Base-by-base conservation (phyloP, 2,329 filamentous ascomycete genomes). In the Scleromitrula shiraiana region DNA sequence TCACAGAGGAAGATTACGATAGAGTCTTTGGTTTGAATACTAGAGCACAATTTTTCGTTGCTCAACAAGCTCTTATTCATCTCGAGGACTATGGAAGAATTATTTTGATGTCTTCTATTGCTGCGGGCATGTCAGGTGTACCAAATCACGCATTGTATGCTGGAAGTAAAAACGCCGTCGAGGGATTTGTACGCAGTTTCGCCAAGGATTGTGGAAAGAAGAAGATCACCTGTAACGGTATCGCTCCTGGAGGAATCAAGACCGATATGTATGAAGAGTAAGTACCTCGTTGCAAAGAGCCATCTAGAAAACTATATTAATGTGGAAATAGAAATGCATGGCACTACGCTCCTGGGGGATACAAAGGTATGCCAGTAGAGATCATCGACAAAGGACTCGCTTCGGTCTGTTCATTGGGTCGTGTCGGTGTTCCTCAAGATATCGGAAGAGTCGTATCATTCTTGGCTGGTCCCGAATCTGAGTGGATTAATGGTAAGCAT, bases 141-240 rank as follows among this genome's bases (percentile, higher is more conserved):
- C 78, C 80, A 50, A 78, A 81, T 59, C 84, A 88, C 64, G 73
- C 80, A 7, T 73, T 89, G 41, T 88, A 88, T 71, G 83, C 83
- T n/a, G 83, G 79, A 5, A 80, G 74, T 65, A 89, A 88, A 71
- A 84, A 82, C 53, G 78, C 84, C 27, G 80, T 88, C 50, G 84
- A 88, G 66, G 82, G 81, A 12, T 85, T 88, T 66, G 81, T 83
- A 57, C 82, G 85, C 64, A 79, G 75, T 56, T 84, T 88, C 66
- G 81, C 84, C 3, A 40, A 52, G 12, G 56, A 82, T 66, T 73
- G 71, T 44, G 81, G 80, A 0, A 63, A 66, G 39, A 73, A 85
- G 59, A 70, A 77, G 50, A 85, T 86, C 60, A 83, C 77, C 0
- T 80, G 76, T 17, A 85, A 85, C 55, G 74, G 75, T 0, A 85